A percentile compares a stretch with the other conserved stretches of the same genome.
Conservation (phyloP, 495 filamentous ascomycete species). For the Talaromyces proteolyticus region DNA sequence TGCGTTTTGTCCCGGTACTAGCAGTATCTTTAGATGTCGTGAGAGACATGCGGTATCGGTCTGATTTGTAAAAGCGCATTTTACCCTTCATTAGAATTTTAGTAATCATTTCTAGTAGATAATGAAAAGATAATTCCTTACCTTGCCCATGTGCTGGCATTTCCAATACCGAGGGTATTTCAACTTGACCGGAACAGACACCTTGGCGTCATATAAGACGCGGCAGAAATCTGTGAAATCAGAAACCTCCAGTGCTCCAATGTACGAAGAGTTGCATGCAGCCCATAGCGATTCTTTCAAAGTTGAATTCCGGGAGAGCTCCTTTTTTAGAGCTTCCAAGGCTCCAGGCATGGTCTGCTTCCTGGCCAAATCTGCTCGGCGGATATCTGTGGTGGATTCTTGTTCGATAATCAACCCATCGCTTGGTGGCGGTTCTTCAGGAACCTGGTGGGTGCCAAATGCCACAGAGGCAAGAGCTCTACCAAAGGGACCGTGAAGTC, state of each 20-base stretch:
- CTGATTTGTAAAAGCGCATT: constrained; percentile 32
- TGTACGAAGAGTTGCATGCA: constrained; percentile 61
- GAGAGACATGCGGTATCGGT: constrained; percentile 23
- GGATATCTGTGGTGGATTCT: constrained; percentile 59
- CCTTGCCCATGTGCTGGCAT: constrained; percentile 56
- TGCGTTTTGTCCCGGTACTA: constrained; percentile 25
- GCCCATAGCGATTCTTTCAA: constrained; percentile 72
- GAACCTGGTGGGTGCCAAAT: constrained; percentile 51
- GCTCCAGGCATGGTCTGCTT: constrained; percentile 73
- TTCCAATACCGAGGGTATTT: constrained; percentile 69
- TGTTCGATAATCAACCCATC: constrained; percentile 78
- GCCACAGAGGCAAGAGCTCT: constrained; percentile 74
- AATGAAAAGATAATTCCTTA: constrained; percentile 15
- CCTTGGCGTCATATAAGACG: constrained; percentile 63
- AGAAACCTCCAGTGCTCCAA: constrained; percentile 66
- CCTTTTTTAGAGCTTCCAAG: constrained; percentile 64
- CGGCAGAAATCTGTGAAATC: constrained; percentile 72
- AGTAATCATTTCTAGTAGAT: neutral
- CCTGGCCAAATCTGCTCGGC: constrained; percentile 64
- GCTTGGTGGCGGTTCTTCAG: constrained; percentile 22
- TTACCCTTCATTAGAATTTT: constrained; percentile 21
- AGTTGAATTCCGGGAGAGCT: constrained; percentile 54
- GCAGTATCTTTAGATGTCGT: constrained; percentile 23
- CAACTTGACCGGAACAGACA: constrained; percentile 55
- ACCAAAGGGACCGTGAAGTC: constrained; percentile 61